Evolutionary conservation across 2,329 filamentous ascomycete species (phyloP).

Genomic region (Cryphonectria parasitica): DNA sequence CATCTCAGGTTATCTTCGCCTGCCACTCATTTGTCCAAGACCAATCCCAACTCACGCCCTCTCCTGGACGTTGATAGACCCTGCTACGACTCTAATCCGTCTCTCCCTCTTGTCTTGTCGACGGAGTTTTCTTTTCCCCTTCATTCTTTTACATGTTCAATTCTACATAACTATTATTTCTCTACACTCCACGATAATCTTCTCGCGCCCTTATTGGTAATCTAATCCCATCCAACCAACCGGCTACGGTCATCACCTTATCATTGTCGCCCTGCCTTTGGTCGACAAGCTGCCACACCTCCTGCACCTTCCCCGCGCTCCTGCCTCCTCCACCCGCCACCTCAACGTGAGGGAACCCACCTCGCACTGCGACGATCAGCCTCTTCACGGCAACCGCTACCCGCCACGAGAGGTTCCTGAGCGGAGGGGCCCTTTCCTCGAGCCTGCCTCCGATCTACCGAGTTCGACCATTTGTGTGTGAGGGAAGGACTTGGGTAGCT

Average conservation of each 20-base stretch:
- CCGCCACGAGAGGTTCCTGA: conserved; percentile 8
- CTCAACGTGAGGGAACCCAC: conserved; percentile 19
- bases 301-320: conserved; percentile 20
- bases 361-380: conserved; percentile 17
- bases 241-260: conserved; percentile 1
- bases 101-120: background rate
- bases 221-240: conserved; percentile 1
- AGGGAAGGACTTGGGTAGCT: background rate
- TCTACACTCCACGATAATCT: conserved; percentile 6
- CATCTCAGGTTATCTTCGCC: conserved; percentile 19
- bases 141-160: conserved; percentile 1
- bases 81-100: conserved; percentile 12
- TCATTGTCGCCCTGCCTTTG: conserved; percentile 24
- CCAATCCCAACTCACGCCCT: conserved; percentile 5
- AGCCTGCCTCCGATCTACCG: conserved; percentile 2
- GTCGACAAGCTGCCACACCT: conserved; percentile 10
- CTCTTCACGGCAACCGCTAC: conserved; percentile 23
- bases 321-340: conserved; percentile 16
- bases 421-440: background rate
- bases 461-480: background rate
- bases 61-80: conserved; percentile 16
- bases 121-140: background rate
- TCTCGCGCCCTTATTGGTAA: conserved; percentile 8
- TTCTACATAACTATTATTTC: background rate
- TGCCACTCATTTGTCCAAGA: conserved; percentile 22